Base-by-base conservation (phyloP, 192 early-diverging fungal species). In the Lunasporangiospora selenospora region DNA sequence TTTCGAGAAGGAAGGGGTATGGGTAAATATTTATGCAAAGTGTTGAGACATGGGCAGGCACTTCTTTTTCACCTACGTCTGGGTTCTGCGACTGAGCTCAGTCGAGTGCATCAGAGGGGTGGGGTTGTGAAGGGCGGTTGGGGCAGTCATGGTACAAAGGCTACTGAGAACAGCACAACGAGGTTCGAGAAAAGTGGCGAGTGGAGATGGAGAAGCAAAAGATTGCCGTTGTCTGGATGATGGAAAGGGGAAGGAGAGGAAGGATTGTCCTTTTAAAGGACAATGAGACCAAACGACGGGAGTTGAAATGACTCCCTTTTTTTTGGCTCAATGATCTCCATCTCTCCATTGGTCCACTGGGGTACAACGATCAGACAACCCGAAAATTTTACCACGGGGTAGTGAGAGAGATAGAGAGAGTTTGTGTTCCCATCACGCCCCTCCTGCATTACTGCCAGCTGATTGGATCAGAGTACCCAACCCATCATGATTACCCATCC, bases 41-140 rank as follows among this genome's bases (percentile, higher is more conserved):
- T n/a, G n/a, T n/a, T n/a, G n/a, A n/a, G n/a, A n/a, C n/a, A n/a
- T n/a, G n/a, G n/a, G n/a, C n/a, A n/a, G n/a, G n/a, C n/a, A n/a
- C n/a, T n/a, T n/a, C n/a, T n/a, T n/a, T n/a, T n/a, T n/a, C n/a
- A 12, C 43, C 41, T 63, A 73, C 69, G 47, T 51, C 30, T 63
- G 54, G 11, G 47, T 63, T 40, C 54, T 62, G 41, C 60, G 69
- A 33, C 46, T 83, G n/a, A 85, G 51, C 19, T 55, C 53, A 19
- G 79, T 55, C 26, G 81, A 83, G 50, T 80, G 84, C 27, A 85
- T 16, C 24, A 85, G 40, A 12, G 84, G 84, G 2, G 79, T 83
- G 6, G 56, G 69, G 15, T 69, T 70, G 51, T 85, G 84, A 18
- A 83, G 65, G 12, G 53, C 47, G 29, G 56, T 27, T 19, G 50